phyloP scores from a whole-genome alignment of 2,329 filamentous ascomycete species.

The Colletotrichum sp. region DNA sequence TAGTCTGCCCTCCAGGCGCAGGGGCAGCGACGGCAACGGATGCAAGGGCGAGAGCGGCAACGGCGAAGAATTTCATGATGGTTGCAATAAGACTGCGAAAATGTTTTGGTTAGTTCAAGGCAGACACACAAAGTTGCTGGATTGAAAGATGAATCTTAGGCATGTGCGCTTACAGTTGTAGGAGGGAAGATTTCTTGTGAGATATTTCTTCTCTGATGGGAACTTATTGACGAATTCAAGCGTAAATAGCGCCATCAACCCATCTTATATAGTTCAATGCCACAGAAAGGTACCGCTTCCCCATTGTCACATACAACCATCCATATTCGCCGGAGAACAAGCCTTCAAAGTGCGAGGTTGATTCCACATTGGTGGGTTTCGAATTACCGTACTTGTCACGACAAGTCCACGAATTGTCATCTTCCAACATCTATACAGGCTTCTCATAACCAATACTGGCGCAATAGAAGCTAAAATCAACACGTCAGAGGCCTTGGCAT shows the following conservation, averaged over 20 bases:
- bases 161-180: background rate
- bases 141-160: accelerated
- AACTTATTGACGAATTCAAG: no score
- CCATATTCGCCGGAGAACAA: background rate
- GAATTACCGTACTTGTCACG: background rate
- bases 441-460: accelerated
- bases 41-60: background rate
- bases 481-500: background rate
- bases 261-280: no score
- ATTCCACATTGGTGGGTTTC: background rate
- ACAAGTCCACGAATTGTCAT: background rate
- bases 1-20: background rate
- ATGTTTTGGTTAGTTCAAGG: background rate
- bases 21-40: background rate
- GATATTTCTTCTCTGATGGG: no score
- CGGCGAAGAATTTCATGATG: background rate
- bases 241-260: no score
- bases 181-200: background rate
- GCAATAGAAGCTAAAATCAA: accelerated
- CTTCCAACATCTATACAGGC: background rate
- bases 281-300: no score
- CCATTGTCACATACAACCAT: background rate
- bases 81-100: background rate
- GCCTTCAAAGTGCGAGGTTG: accelerated
- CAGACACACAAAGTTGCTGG: background rate